Evolutionary conservation across 2,329 filamentous ascomycete species (phyloP), one percentile per base, ranked within the genome.

Genomic region (Aspergillus sp.): DNA sequence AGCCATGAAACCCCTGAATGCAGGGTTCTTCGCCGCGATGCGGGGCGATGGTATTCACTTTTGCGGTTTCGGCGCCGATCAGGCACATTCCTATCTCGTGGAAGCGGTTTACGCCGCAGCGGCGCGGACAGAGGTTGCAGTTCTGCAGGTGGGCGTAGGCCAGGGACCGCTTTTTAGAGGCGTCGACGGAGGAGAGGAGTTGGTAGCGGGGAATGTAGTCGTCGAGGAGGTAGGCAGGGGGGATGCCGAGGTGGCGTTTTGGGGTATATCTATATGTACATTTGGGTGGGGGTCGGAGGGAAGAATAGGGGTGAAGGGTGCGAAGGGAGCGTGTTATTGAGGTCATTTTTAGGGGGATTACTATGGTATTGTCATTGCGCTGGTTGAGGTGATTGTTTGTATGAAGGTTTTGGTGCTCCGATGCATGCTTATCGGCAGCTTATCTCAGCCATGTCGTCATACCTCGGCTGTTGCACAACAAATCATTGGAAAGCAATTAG

Each of bases 11-110:
- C 4, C 91, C 91, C 75, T 95, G 90, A 17, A 96, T 86, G 72
- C 90, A 95, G 0, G 91, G 89, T 73, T 96, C 86, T 81, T 94
- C 91, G 47, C 91, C 91, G 73, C 93, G 93, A 76, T 95, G 91
- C 54, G 91, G 91, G 60, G 91, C 91, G 65, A 96, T 91, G 7
- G 91, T 90, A 72, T 91, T 92, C 66, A 95, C 90, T 69, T 91
- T 92, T 58, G 87, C 90, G 50, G 84, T 88, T 61, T 89, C 84
- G 1, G 83, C 82, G 13, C 91, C 91, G 66, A 95, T 89, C 61
- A 95, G 80, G 72, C 91, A 96, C 70, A 90, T 84, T 13, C 91
- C 91, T 1, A 89, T 91, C 66, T 83, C 89, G 75, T 93, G 86
- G 69, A 87, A 92, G n/a, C 91, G 86, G 73, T 96, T 92, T 36